Evolutionary conservation across 2,329 filamentous ascomycete genomes (phyloP), one percentile per base, ranked within the genome.

Genomic region (Ophiostoma piceae): DNA sequence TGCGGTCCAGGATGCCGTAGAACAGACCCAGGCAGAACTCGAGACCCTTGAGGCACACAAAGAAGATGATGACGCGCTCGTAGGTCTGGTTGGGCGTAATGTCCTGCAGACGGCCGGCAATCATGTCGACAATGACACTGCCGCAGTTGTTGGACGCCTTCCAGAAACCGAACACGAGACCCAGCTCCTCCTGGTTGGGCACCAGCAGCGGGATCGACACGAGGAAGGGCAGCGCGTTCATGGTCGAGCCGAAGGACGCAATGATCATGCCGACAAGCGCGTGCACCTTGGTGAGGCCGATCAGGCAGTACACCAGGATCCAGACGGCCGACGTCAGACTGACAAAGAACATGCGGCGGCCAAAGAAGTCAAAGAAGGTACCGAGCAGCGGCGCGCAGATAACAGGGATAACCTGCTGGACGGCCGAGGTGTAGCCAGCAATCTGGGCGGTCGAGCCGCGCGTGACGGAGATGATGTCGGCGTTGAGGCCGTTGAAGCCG

Each of bases 101-200:
- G 65, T 75, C 75, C n/a, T 76, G 74, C 19, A 76, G 69, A 11
- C 73, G 70, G 1, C 75, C 74, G 7, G 75, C 72, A 68, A 76
- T 75, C 74, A 76, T 76, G 54, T 76, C 75, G 12, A 76, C 74
- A 29, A 76, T 71, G 19, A 76, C 74, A 32, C 73, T 75, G 29
- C 73, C 74, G 54, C 73, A 73, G 62, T 76, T 76, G 70, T 76
- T 76, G 47, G 76, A 76, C 1, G 74, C 72, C 70, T 76, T 75
- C 75, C 75, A 76, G 60, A 76, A 74, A 14, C 75, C 74, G 37
- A 76, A 73, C 0, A 73, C 74, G 1, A 76, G 74, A 8, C 75
- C 75, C 6, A 76, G 71, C 67, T 76, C 71, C 12, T 72, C 29
- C 43, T 76, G 75, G 66, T 68, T 72, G 0, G 73, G 71, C 1